These are phyloP conservation scores for Mariannaea elegans DNA, from an alignment of 2,329 filamentous ascomycete species.

Conservation along the genomic window DNA sequence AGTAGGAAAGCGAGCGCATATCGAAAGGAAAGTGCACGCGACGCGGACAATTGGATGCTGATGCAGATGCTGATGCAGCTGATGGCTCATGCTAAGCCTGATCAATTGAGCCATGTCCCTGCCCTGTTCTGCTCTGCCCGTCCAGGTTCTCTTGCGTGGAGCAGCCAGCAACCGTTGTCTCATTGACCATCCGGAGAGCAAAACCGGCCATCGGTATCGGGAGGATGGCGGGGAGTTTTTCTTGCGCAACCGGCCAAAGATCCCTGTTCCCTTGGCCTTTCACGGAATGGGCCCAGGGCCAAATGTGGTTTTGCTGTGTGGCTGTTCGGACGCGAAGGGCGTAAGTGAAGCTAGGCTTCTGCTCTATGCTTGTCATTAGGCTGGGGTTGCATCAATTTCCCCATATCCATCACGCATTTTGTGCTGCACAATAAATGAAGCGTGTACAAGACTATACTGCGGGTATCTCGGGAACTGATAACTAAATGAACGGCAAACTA, in stretches of 20 bases:
- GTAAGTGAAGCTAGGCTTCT: background rate
- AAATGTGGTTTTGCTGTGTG: background rate
- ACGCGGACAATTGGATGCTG: too few species aligned
- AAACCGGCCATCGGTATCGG: slow-evolving; percentile 20
- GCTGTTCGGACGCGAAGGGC: slow-evolving; percentile 4
- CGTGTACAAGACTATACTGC: background rate
- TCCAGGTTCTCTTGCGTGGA: background rate
- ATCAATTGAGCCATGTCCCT: background rate
- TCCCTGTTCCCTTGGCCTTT: background rate
- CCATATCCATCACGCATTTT: background rate
- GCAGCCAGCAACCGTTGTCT: slow-evolving; percentile 7
- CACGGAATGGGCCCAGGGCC: background rate
- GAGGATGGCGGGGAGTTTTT: slow-evolving; percentile 10
- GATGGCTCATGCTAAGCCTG: background rate
- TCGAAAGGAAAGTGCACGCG: too few species aligned
- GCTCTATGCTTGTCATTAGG: background rate
- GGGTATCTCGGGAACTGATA: slow-evolving; percentile 8
- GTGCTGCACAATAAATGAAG: background rate
- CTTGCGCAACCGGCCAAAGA: background rate
- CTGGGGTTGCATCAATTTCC: slow-evolving; percentile 9
- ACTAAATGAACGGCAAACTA: background rate
- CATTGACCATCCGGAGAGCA: slow-evolving; percentile 3
- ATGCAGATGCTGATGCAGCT: background rate
- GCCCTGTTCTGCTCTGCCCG: slow-evolving; percentile 1
- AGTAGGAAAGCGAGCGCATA: background rate